Percentiles rank a stretch among this genome's conserved stretches.
Evolutionary conservation across 768 basidiomycete genomes (phyloP).

Genomic region (Cystofilobasidium ferigula): DNA sequence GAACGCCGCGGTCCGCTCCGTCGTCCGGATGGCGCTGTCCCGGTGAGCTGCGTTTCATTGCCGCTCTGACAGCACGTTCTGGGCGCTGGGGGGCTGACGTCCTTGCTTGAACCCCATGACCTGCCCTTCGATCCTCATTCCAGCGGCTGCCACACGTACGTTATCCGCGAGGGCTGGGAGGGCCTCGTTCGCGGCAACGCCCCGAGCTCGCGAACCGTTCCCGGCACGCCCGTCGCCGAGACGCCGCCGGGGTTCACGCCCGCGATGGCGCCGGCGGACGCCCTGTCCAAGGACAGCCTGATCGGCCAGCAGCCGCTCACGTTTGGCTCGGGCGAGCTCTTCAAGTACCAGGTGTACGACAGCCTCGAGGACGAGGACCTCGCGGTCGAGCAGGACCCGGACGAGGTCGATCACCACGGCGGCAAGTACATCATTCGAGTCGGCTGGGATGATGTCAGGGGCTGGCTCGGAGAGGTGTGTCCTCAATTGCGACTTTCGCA

Average conservation of each 20-base stretch:
- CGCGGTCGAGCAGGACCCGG: slow-evolving; percentile 41
- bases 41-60: slow-evolving; percentile 49
- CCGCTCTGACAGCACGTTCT: neutral
- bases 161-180: slow-evolving; percentile 97
- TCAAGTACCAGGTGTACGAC: slow-evolving; percentile 55
- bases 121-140: neutral
- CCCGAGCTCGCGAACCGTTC: slow-evolving; percentile 31
- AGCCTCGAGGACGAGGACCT: slow-evolving; percentile 39
- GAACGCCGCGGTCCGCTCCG: slow-evolving; percentile 87
- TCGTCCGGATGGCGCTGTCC: slow-evolving; percentile 83
- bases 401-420: slow-evolving; percentile 25
- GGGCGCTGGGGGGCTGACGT: no score
- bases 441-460: slow-evolving; percentile 95
- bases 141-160: slow-evolving; percentile 90
- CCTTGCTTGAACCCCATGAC: neutral
- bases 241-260: slow-evolving; percentile 29
- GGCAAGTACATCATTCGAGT: slow-evolving; percentile 43
- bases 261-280: slow-evolving; percentile 24
- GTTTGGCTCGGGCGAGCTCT: slow-evolving; percentile 42
- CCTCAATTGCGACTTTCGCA: neutral
- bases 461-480: slow-evolving; percentile 78
- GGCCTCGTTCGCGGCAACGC: slow-evolving; percentile 89
- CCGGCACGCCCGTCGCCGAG: slow-evolving; percentile 27
- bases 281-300: slow-evolving; percentile 45
- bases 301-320: slow-evolving; percentile 34